A percentile compares a stretch with the other conserved stretches of the same genome.
Conservation (phyloP, 2,329 filamentous ascomycete species). For the Epichloe coenophiala region DNA sequence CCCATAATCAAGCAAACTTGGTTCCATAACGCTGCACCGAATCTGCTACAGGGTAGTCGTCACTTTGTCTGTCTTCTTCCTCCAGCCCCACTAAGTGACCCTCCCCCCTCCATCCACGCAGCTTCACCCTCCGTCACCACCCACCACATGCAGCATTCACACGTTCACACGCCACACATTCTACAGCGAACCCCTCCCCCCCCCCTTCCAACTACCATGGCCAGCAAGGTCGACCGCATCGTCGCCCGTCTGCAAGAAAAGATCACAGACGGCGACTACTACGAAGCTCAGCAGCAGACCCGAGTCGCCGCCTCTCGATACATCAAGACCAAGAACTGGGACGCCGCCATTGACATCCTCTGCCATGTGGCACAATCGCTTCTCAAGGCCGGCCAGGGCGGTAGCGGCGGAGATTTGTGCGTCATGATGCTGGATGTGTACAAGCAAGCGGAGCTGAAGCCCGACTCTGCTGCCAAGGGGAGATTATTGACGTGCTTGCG, state of each 20-base stretch:
- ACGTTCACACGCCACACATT: too few relatives aligned
- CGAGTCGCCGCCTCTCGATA: slow-evolving; percentile 90
- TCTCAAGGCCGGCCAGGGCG: slow-evolving; percentile 83
- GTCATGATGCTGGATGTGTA: slow-evolving; percentile 84
- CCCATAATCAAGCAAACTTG: too few relatives aligned
- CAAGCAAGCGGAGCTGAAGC: slow-evolving; percentile 68
- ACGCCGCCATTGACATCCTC: slow-evolving; percentile 75
- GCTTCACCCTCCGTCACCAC: too few relatives aligned
- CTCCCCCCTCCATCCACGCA: too few relatives aligned
- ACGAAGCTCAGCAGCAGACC: slow-evolving; percentile 97
- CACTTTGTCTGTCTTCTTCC: too few relatives aligned
- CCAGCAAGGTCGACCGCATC: slow-evolving; percentile 32
- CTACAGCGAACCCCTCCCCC: too few relatives aligned
- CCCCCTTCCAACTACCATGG: slow-evolving; percentile 15
- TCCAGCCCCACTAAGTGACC: too few relatives aligned
- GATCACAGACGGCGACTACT: slow-evolving; percentile 83
- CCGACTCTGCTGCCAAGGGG: slow-evolving; percentile 61
- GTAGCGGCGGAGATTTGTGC: slow-evolving; percentile 81
- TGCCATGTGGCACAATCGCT: slow-evolving; percentile 73
- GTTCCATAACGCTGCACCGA: too few relatives aligned
- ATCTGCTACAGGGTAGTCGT: too few relatives aligned
- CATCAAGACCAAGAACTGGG: slow-evolving; percentile 75
- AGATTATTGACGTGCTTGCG: slow-evolving; percentile 66
- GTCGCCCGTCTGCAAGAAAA: slow-evolving; percentile 63
- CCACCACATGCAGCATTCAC: too few relatives aligned